A percentile compares a stretch with the other conserved stretches of the same genome.
These are phyloP conservation scores for Claviceps pazoutovae DNA, from an alignment of 2,329 filamentous ascomycete genomes.

Conservation along the genomic window DNA sequence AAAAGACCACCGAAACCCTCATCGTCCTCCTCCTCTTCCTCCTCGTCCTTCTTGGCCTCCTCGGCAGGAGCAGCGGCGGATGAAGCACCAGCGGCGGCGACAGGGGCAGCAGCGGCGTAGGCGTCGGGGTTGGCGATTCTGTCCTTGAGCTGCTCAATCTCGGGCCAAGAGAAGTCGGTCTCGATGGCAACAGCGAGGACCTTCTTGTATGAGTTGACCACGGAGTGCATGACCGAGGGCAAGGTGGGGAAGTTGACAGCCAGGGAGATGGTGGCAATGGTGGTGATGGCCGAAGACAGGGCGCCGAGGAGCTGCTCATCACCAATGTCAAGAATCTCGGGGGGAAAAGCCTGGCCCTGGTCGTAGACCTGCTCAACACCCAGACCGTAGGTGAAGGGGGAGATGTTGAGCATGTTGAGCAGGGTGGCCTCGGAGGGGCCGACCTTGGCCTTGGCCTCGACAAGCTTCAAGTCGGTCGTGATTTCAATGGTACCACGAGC, in stretches of 20 bases:
- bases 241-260: conserved; percentile 91
- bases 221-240: conserved; percentile 87
- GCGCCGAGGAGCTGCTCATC: conserved; percentile 85
- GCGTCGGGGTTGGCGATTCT: conserved; percentile 98
- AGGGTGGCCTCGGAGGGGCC: conserved; percentile 97
- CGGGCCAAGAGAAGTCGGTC: conserved; percentile 88
- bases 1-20: conserved; percentile 73
- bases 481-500: conserved; percentile 99
- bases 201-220: conserved; percentile 99
- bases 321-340: conserved; percentile 79
- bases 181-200: conserved; percentile 74
- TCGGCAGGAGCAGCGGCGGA: conserved; percentile 40
- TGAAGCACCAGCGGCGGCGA: conserved; percentile 31
- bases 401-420: conserved; percentile 99
- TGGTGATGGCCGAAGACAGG: conserved; percentile 67
- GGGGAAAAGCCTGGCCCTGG: conserved; percentile 81
- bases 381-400: conserved; percentile 99
- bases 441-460: conserved; percentile 86
- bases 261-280: conserved; percentile 83
- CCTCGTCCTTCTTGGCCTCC: conserved; percentile 51
- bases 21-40: conserved; percentile 55
- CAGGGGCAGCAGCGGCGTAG: conserved; percentile 73
- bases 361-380: conserved; percentile 94
- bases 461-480: conserved; percentile 91
- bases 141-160: conserved; percentile 97